These are phyloP conservation scores for Collybia sp. DNA, from an alignment of 768 basidiomycete species.

Conservation along the genomic window DNA sequence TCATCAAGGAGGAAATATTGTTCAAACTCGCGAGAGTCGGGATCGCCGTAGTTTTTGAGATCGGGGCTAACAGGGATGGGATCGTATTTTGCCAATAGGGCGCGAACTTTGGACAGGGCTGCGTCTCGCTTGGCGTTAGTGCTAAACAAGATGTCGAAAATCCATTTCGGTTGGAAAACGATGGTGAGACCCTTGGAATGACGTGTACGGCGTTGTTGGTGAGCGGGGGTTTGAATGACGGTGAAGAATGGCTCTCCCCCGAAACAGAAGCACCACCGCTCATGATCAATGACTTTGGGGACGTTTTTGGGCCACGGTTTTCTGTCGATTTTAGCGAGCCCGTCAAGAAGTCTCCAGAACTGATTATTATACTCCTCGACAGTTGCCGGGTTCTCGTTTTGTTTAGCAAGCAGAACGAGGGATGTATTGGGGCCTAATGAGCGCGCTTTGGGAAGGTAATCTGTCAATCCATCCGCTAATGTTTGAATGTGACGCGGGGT, in stretches of 20 bases:
- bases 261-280: conserved; percentile 17
- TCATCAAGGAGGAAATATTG: conserved; percentile 16
- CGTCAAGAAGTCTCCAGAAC: conserved; percentile 17
- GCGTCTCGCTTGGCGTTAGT: conserved; percentile 13
- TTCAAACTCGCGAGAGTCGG: conserved; percentile 12
- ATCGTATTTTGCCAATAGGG: conserved; percentile 13
- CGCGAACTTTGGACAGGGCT: conserved; percentile 13
- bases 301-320: conserved; percentile 12
- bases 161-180: conserved; percentile 19
- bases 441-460: conserved; percentile 15
- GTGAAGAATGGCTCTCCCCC: conserved; percentile 17
- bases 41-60: conserved; percentile 16
- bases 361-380: conserved; percentile 13
- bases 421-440: conserved; percentile 14
- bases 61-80: conserved; percentile 15
- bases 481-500: conserved; percentile 12
- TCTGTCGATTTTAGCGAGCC: conserved; percentile 11
- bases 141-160: conserved; percentile 17
- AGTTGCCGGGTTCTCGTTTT: conserved; percentile 10
- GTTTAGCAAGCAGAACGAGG: conserved; percentile 15
- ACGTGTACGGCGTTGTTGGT: conserved; percentile 12
- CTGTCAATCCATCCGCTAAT: conserved; percentile 9
- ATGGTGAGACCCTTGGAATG: conserved; percentile 15
- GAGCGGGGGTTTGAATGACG: conserved; percentile 14
- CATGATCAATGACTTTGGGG: conserved; percentile 11